A percentile compares a stretch with the other conserved stretches of the same genome.
Conservation (phyloP, 169 alveolate genomes). For the Plasmodium vivax region DNA sequence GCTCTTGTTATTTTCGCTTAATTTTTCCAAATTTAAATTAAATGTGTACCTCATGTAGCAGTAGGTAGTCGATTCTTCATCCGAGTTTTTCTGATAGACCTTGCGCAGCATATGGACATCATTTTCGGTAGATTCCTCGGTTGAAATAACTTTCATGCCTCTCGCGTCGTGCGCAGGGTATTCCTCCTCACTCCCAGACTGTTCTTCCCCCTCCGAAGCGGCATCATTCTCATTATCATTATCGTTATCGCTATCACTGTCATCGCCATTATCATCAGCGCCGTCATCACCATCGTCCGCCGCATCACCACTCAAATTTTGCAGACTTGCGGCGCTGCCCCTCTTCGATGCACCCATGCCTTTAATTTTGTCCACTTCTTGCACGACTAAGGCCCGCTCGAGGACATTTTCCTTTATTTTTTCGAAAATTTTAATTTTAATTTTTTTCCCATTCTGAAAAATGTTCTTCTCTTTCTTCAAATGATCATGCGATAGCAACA, state of each 20-base stretch:
- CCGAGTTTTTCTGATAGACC: conserved; percentile 43
- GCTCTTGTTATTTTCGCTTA: conserved; percentile 53
- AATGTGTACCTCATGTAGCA: conserved; percentile 68
- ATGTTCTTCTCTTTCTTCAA: conserved; percentile 64
- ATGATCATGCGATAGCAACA: conserved; percentile 41
- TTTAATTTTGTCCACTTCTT: conserved; percentile 38
- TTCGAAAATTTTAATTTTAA: conserved; percentile 54
- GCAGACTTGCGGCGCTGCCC: background rate
- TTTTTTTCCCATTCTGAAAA: conserved; percentile 37
- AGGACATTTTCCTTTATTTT: conserved; percentile 60
- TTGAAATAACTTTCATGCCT: conserved; percentile 44
- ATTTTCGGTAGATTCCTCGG: conserved; percentile 72
- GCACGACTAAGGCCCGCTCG: conserved; percentile 57
- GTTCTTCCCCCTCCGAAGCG: background rate
- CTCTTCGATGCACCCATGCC: background rate
- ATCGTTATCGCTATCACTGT: background rate
- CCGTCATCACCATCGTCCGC: conserved; percentile 15
- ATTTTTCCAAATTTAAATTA: conserved; percentile 66
- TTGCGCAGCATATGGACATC: conserved; percentile 73
- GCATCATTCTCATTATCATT: background rate
- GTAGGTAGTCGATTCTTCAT: conserved; percentile 27
- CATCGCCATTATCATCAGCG: background rate
- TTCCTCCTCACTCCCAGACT: background rate
- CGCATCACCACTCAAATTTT: background rate
- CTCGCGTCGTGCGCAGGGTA: background rate